These are phyloP conservation scores for Parietaria judaica DNA, from an alignment of 306 rosid genomes.

Conservation along the genomic window DNA sequence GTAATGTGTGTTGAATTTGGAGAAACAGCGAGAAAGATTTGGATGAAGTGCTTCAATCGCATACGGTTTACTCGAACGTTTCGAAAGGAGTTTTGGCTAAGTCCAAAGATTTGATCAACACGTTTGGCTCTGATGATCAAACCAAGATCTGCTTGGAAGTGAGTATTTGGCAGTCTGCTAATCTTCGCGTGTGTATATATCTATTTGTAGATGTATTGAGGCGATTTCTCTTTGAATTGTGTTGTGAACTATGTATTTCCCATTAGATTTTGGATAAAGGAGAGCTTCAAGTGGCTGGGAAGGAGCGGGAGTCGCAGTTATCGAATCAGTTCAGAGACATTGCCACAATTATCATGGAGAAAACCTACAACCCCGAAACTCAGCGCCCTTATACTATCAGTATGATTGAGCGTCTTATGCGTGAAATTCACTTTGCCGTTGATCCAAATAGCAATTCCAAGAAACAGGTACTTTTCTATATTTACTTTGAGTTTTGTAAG, in stretches of 20 bases:
- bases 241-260: not conserved
- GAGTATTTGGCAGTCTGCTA: not conserved
- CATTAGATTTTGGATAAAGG: conserved; percentile 77
- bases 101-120: conserved; percentile 61
- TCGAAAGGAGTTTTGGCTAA: conserved; percentile 94
- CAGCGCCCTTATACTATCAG: conserved; percentile 90
- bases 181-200: not conserved
- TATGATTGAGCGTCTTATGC: conserved; percentile 93
- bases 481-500: not conserved
- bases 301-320: conserved; percentile 85
- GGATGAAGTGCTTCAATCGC: conserved; percentile 93
- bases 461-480: conserved; percentile 55
- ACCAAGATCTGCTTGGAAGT: conserved; percentile 75
- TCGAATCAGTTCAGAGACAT: conserved; percentile 92
- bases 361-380: conserved; percentile 87
- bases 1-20: not conserved
- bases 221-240: too few relatives aligned
- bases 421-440: conserved; percentile 79
- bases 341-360: conserved; percentile 91
- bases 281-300: conserved; percentile 93
- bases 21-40: conserved; percentile 71
- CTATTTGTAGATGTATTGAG: too few relatives aligned
- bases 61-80: conserved; percentile 73
- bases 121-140: conserved; percentile 86
- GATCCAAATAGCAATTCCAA: conserved; percentile 72